phyloP scores from a whole-genome alignment of 257 asterid species.

The Petunia secreta region DNA sequence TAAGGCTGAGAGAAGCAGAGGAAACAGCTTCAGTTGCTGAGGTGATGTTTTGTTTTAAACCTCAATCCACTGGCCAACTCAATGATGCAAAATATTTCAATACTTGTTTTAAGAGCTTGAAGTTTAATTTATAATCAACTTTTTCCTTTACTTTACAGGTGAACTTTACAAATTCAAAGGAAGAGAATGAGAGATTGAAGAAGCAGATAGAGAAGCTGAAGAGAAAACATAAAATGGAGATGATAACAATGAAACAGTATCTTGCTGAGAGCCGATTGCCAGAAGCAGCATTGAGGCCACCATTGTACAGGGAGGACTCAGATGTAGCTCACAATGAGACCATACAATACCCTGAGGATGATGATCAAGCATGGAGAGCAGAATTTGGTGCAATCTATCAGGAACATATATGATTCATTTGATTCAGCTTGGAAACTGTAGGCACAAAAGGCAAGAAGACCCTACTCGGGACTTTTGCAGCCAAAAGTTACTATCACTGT shows the following conservation, averaged over 20 bases:
- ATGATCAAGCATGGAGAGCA: conserved; percentile 97
- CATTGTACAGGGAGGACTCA: conserved; percentile 60
- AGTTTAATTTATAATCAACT: not conserved
- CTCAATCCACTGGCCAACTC: not conserved
- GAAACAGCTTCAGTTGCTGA: conserved; percentile 80
- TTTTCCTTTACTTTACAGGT: conserved; percentile 47
- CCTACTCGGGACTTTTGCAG: conserved; percentile 27
- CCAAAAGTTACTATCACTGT: not conserved
- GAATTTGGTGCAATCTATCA: conserved; percentile 97
- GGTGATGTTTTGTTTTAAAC: conserved; percentile 40
- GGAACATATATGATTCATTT: conserved; percentile 39
- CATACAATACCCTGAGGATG: conserved; percentile 43
- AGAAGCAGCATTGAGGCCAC: conserved; percentile 69
- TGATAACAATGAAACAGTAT: conserved; percentile 88
- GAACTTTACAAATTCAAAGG: conserved; percentile 51
- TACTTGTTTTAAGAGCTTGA: not conserved
- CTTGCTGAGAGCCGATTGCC: conserved; percentile 95
- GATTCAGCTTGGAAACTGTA: not conserved
- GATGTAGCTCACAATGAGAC: conserved; percentile 40
- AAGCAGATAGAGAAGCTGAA: conserved; percentile 79
- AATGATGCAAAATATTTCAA: not conserved
- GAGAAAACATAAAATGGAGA: conserved; percentile 97
- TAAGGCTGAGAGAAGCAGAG: conserved; percentile 89
- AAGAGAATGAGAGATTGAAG: conserved; percentile 80
- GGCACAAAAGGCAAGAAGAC: conserved; percentile 3